Conservation (phyloP, 2,329 filamentous ascomycete genomes). For the Fusarium guadeloupense region DNA sequence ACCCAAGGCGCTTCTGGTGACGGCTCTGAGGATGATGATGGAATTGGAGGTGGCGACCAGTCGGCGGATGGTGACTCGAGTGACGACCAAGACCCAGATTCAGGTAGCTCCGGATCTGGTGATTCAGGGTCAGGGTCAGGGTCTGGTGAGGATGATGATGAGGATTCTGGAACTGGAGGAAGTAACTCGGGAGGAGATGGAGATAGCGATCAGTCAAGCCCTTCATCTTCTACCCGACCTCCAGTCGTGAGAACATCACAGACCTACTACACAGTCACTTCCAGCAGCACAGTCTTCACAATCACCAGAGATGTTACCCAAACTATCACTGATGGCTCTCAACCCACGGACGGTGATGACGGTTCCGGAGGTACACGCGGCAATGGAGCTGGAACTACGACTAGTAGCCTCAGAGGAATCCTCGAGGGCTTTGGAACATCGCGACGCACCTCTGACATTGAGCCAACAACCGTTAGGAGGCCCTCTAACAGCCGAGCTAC, state of each 20-base stretch:
- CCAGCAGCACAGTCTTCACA: background rate
- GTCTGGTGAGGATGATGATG: background rate
- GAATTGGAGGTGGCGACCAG: no score
- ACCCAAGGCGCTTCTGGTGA: no score
- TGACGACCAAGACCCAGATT: no score
- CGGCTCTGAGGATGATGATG: background rate
- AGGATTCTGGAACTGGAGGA: background rate
- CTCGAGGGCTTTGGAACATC: background rate
- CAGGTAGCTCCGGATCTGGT: background rate
- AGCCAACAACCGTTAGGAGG: background rate
- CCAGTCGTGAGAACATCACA: background rate
- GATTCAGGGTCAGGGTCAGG: background rate
- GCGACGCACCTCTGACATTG: background rate
- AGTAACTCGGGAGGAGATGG: background rate
- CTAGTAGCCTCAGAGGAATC: background rate
- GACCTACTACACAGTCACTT: slow-evolving; percentile 3
- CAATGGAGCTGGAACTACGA: background rate
- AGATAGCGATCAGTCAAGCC: background rate
- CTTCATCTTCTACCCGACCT: background rate
- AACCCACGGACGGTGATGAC: no score
- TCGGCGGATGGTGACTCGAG: no score
- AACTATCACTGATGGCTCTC: slow-evolving; percentile 3
- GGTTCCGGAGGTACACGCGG: background rate
- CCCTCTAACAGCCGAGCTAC: background rate
- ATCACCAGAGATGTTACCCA: background rate